A percentile compares a stretch with the other conserved stretches of the same genome.
Conservation (phyloP, 1,139 yeast species). For the Yamadazyma sp. region DNA sequence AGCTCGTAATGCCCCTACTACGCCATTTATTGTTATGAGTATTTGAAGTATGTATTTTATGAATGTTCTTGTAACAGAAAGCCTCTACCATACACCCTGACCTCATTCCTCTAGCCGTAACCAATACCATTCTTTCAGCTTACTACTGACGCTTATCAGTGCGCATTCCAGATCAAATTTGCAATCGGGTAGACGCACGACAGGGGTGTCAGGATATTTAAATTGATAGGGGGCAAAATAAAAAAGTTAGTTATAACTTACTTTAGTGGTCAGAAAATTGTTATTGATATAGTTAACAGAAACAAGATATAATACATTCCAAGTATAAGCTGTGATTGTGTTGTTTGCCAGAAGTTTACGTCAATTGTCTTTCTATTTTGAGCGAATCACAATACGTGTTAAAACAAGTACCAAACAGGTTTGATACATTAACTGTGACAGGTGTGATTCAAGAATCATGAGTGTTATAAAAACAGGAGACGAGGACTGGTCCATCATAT, state of each 20-base stretch:
- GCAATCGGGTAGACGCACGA: conserved; percentile 1
- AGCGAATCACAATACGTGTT: too few species aligned
- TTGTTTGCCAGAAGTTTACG: neutral
- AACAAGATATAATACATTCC: neutral
- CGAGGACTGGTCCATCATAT: conserved; percentile 50
- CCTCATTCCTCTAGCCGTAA: neutral
- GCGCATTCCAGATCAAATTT: neutral
- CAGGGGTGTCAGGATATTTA: conserved; percentile 2
- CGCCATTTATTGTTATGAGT: too few species aligned
- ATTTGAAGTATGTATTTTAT: neutral
- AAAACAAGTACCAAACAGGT: too few species aligned
- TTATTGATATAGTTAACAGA: neutral
- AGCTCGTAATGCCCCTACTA: too few species aligned
- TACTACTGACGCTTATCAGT: too few species aligned
- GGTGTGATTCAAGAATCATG: too few species aligned
- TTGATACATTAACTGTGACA: too few species aligned
- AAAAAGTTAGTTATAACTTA: neutral
- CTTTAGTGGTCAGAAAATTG: neutral
- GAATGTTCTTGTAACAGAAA: neutral
- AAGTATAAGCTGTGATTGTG: too few species aligned
- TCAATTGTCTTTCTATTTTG: neutral
- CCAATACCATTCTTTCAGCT: neutral
- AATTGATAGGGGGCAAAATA: conserved; percentile 6
- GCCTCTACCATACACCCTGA: too few species aligned
- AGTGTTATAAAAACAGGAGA: conserved; percentile 15